phyloP scores from a whole-genome alignment of 2,329 filamentous ascomycete genomes.

The Thielaviopsis euricoi region DNA sequence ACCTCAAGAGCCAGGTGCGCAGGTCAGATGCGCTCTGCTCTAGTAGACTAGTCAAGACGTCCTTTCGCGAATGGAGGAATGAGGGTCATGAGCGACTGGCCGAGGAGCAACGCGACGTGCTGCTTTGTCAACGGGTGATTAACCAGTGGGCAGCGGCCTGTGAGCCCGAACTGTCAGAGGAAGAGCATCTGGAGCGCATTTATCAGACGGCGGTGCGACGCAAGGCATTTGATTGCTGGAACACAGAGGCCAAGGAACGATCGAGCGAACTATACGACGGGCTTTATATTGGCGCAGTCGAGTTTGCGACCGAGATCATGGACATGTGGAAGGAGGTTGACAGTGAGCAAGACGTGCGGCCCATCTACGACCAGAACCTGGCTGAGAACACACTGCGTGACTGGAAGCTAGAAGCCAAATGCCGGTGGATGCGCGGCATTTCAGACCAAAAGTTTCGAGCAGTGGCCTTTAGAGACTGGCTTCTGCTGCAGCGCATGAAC shows the following conservation, averaged over 20 bases:
- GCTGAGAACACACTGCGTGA: constrained; percentile 2
- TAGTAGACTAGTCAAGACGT: constrained; percentile 7
- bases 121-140: constrained; percentile 1
- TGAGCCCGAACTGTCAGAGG: neutral
- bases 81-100: constrained; percentile 6
- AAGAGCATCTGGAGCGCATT: constrained; percentile 1
- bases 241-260: neutral
- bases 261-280: neutral
- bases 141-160: constrained; percentile 12
- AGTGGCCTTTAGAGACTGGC: constrained; percentile 10
- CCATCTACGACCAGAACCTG: constrained; percentile 3
- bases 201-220: neutral
- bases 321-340: neutral
- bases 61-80: constrained; percentile 9
- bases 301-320: neutral
- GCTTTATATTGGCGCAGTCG: neutral
- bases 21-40: constrained; percentile 8
- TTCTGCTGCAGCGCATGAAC: constrained; percentile 10
- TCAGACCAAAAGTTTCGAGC: constrained; percentile 3
- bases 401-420: constrained; percentile 11
- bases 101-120: constrained; percentile 6
- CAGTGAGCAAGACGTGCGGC: neutral
- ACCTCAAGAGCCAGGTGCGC: constrained; percentile 5
- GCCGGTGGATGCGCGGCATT: constrained; percentile 1
- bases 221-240: constrained; percentile 2